Percentiles rank a stretch among this genome's conserved stretches.
Evolutionary conservation across 305 asterid genomes (phyloP).

Genomic region (Salvia sclarea): DNA sequence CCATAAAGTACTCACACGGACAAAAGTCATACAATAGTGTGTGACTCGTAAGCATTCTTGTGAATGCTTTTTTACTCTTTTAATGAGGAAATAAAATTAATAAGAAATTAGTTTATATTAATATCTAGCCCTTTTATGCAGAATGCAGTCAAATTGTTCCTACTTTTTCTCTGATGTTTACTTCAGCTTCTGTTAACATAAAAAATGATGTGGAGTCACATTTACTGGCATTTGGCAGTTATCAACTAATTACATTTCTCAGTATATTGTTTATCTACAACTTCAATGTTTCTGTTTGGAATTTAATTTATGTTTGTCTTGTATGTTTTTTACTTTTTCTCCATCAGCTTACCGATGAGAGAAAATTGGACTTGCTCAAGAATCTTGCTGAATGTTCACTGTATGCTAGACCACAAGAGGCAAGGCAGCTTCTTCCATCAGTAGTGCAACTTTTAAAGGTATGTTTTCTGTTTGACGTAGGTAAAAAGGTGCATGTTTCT

Average conservation of each 20-base stretch:
- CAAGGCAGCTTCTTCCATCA: conserved; percentile 83
- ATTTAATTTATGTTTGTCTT: conserved; percentile 29
- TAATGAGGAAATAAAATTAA: not conserved
- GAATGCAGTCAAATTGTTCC: conserved; percentile 2
- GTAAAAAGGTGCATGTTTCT: conserved; percentile 2
- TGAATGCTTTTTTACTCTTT: conserved; percentile 8
- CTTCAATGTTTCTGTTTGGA: conserved; percentile 6
- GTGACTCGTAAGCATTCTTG: no score
- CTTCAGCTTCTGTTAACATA: conserved; percentile 10
- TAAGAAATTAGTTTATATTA: not conserved
- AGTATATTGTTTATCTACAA: conserved; percentile 15
- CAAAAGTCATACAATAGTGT: no score
- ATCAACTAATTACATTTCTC: conserved; percentile 12
- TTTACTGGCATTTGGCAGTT: conserved; percentile 16
- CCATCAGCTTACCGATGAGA: conserved; percentile 76
- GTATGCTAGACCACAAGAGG: conserved; percentile 77
- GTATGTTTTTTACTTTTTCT: conserved; percentile 24
- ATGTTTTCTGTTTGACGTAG: conserved; percentile 22
- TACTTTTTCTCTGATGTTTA: conserved; percentile 2
- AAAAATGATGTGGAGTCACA: not conserved
- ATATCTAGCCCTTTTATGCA: not conserved
- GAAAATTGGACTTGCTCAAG: conserved; percentile 78
- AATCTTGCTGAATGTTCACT: conserved; percentile 83
- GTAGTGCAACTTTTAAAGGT: conserved; percentile 91
- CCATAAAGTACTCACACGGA: no score